Base-by-base conservation (phyloP, 768 basidiomycete species). In the Boletus edulis region DNA sequence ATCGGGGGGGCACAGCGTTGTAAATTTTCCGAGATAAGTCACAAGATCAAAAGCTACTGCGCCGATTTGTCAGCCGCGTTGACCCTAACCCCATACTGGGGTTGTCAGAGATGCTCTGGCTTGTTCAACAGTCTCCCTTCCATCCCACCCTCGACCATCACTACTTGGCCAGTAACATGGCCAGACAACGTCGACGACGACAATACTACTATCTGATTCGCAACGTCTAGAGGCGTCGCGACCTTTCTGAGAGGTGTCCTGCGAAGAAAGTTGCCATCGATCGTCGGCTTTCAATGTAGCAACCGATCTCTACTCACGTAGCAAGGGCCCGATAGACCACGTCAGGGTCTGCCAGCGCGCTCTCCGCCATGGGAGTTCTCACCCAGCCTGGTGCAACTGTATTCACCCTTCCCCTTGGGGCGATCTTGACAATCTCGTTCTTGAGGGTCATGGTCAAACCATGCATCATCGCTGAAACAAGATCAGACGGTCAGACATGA, bases 341-440 rank as follows among this genome's bases (percentile, higher is more conserved):
- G 9, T 72, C 53, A 0, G 81, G 81, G 59, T 89, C 74, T 51
- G 81, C 76, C 47, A 91, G 69, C 1, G 79, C 73, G 10, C 79
- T 76, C 56, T 79, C 81, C 0, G 78, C 84, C 81, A 83, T 85
- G 0, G 83, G 79, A 53, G 87, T 89, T 46, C 67, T 75, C 8
- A 83, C 81, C 83, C 83, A 88, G 6, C 87, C 87, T 5, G 89
- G 88, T 0, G 79, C 84, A 17, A 91, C 75, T 42, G 76, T 75
- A 59, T 90, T 90, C 4, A 89, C 87, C n/a, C 88, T 76, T 0
- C 80, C 89, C 51, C 69, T 76, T 0, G 87, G 85, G 0, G 87
- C 87, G 55, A 89, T 80, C 69, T 82, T 81, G 43, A 91, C 88
- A 51, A 90, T 89, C 70, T 91, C 88, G 67, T 90, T 91, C 72